Evolutionary conservation across 2,329 filamentous ascomycete genomes (phyloP).

Genomic region (Didymellaceae sp.): DNA sequence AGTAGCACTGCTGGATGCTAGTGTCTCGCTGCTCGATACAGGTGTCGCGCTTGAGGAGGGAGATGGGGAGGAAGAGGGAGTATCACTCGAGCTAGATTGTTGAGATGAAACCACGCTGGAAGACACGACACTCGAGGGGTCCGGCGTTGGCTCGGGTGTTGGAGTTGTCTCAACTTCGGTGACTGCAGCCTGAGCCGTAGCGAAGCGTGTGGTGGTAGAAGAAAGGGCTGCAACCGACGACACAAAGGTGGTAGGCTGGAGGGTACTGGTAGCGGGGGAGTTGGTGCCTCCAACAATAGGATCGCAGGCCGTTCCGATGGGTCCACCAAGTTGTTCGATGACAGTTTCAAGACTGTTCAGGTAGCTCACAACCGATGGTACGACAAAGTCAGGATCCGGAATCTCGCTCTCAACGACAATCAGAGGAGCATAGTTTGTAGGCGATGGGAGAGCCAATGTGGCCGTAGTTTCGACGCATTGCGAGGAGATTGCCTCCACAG

Average conservation of each 20-base stretch:
- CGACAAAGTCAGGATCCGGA: constrained; percentile 30
- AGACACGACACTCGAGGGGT: constrained; percentile 12
- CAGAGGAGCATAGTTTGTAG: constrained; percentile 36
- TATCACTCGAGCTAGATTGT: neutral
- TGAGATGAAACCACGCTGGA: constrained; percentile 1
- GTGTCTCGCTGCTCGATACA: constrained; percentile 21
- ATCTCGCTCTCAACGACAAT: constrained; percentile 31
- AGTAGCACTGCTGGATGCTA: constrained; percentile 13
- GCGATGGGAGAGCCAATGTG: constrained; percentile 30
- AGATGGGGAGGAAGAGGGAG: constrained; percentile 10
- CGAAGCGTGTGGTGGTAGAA: constrained; percentile 5
- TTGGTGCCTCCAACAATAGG: constrained; percentile 29
- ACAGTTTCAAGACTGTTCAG: constrained; percentile 41
- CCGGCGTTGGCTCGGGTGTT: neutral
- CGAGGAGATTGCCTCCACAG: constrained; percentile 28
- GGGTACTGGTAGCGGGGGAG: constrained; percentile 4
- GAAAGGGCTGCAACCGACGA: neutral
- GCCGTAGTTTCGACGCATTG: constrained; percentile 28
- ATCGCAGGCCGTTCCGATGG: constrained; percentile 44
- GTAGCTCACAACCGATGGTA: constrained; percentile 38
- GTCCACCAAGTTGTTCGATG: constrained; percentile 34
- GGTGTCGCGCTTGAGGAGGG: constrained; percentile 21
- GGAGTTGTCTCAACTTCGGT: no score
- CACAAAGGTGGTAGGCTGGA: constrained; percentile 17
- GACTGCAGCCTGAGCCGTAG: constrained; percentile 12